Conservation (phyloP, 1,284 basidiomycete species). For the Taiwanofungus camphoratus region DNA sequence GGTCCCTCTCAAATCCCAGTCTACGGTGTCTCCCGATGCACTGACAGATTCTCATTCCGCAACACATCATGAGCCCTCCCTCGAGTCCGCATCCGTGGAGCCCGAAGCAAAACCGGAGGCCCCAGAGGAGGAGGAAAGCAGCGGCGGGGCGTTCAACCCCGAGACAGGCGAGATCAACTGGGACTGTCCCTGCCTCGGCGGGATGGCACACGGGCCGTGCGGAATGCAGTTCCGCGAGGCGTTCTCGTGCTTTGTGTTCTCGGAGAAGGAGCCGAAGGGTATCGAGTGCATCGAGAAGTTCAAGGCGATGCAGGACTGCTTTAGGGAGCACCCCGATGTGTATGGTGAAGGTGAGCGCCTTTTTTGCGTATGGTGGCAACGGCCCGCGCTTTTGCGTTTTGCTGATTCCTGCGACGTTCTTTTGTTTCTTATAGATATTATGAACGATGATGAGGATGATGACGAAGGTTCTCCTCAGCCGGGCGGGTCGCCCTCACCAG, state of each 20-base stretch:
- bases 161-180: constrained; percentile 98
- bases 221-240: constrained; percentile 92
- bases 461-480: constrained; percentile 10
- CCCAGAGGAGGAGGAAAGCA: constrained; percentile 31
- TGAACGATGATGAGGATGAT: constrained; percentile 26
- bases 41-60: constrained; percentile 9
- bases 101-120: constrained; percentile 16
- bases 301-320: constrained; percentile 97
- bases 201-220: constrained; percentile 97
- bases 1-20: constrained; percentile 12
- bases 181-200: constrained; percentile 97
- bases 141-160: constrained; percentile 67
- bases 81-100: constrained; percentile 14
- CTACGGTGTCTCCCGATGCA: constrained; percentile 13
- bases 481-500: no score
- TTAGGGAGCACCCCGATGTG: constrained; percentile 91
- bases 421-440: constrained; percentile 19
- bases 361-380: no score
- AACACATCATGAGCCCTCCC: constrained; percentile 11
- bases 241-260: constrained; percentile 96
- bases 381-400: no score
- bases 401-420: not conserved
- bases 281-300: constrained; percentile 98
- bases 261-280: constrained; percentile 94
- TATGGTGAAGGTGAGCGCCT: constrained; percentile 80